A percentile compares a stretch with the other conserved stretches of the same genome.
Evolutionary conservation across 768 basidiomycete species (phyloP).

Genomic region (Hypsizygus marmoreus): DNA sequence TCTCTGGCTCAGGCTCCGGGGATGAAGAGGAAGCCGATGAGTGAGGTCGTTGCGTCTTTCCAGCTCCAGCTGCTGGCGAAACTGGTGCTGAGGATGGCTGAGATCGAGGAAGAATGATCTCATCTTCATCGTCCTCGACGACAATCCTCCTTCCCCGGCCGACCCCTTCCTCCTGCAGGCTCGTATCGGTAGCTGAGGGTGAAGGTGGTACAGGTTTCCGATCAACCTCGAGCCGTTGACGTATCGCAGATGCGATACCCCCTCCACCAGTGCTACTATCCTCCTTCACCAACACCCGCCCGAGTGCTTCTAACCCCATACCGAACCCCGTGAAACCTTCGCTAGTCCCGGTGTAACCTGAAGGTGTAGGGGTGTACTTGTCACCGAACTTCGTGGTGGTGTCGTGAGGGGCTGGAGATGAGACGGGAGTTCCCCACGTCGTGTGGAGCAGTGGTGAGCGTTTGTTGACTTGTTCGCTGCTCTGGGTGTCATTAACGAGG

Average conservation of each 20-base stretch:
- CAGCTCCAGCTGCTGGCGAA: too few relatives aligned
- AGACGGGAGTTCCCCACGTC: conserved; percentile 37
- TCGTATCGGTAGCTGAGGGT: too few relatives aligned
- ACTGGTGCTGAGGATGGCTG: too few relatives aligned
- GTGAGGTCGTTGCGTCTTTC: conserved; percentile 16
- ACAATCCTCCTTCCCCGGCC: conserved; percentile 38
- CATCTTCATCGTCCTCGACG: conserved; percentile 48
- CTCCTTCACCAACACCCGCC: conserved; percentile 4
- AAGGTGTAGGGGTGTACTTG: conserved; percentile 13
- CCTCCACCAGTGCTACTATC: conserved; percentile 3
- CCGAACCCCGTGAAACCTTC: neutral
- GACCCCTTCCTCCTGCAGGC: conserved; percentile 6
- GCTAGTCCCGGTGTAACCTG: neutral
- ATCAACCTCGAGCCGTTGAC: neutral
- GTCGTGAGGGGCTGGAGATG: conserved; percentile 24
- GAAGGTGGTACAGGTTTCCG: too few relatives aligned
- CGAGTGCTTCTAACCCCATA: conserved; percentile 9
- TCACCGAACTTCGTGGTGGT: conserved; percentile 21
- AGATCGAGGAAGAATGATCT: too few relatives aligned
- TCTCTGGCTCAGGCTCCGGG: conserved; percentile 24
- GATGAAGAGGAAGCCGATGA: conserved; percentile 10
- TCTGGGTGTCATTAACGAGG: conserved; percentile 10
- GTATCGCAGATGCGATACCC: neutral
- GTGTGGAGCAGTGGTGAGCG: conserved; percentile 42
- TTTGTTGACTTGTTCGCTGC: conserved; percentile 6